A percentile compares a stretch with the other conserved stretches of the same genome.
These are phyloP conservation scores for Kalmanozyma brasiliensis DNA, from an alignment of 1,284 basidiomycete species.

Conservation along the genomic window DNA sequence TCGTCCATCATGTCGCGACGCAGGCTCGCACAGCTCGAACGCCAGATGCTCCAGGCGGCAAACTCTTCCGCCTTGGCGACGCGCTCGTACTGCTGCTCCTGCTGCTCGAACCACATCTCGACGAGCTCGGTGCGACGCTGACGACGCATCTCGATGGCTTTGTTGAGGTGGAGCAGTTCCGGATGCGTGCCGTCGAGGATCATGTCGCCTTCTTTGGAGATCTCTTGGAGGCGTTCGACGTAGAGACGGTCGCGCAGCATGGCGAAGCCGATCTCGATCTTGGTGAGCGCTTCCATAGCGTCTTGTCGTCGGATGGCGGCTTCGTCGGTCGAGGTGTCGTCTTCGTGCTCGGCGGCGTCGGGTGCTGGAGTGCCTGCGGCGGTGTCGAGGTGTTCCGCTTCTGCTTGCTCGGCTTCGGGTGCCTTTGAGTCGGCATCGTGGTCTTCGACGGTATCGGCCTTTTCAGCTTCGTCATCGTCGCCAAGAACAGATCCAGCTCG, in stretches of 20 bases:
- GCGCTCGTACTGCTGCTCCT: constrained; percentile 78
- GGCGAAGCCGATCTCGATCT: constrained; percentile 73
- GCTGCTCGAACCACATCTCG: constrained; percentile 71
- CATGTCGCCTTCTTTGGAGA: constrained; percentile 72
- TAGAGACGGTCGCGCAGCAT: constrained; percentile 72
- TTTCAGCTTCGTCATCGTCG: constrained; percentile 45
- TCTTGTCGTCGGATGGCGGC: constrained; percentile 68
- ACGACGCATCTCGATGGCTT: constrained; percentile 67
- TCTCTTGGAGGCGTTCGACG: constrained; percentile 72
- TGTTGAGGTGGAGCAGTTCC: constrained; percentile 80
- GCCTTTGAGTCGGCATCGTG: constrained; percentile 21
- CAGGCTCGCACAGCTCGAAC: constrained; percentile 69
- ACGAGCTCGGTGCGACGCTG: constrained; percentile 67
- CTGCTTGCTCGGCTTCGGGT: constrained; percentile 20
- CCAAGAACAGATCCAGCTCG: constrained; percentile 46
- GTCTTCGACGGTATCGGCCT: constrained; percentile 13
- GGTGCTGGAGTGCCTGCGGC: constrained; percentile 47
- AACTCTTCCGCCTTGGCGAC: constrained; percentile 74
- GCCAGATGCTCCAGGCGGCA: constrained; percentile 76
- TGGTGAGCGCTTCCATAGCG: constrained; percentile 71
- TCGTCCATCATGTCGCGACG: constrained; percentile 84
- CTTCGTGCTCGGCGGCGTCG: constrained; percentile 49
- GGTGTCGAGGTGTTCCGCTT: constrained; percentile 38
- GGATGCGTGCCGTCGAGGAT: constrained; percentile 77
- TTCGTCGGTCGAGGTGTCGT: constrained; percentile 58